Percentiles rank a stretch among this genome's conserved stretches.
phyloP scores from a whole-genome alignment of 1,284 basidiomycete genomes.

The Leucoagaricus sp. region DNA sequence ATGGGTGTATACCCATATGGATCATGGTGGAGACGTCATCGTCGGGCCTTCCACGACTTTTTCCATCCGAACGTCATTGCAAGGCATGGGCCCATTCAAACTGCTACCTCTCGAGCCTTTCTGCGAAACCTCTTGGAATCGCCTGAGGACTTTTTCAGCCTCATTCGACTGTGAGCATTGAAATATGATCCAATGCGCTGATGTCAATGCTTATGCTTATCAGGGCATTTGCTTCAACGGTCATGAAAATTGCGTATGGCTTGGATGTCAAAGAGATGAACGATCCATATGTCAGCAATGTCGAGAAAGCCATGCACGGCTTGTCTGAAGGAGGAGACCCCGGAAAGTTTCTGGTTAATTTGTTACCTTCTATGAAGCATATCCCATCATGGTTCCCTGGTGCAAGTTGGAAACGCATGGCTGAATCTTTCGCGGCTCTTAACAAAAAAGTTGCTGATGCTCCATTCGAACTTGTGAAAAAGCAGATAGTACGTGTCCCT shows the following conservation, averaged over 20 bases:
- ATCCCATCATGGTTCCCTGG: slow-evolving; percentile 15
- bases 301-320: slow-evolving; percentile 14
- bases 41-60: slow-evolving; percentile 16
- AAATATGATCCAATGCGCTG: not conserved
- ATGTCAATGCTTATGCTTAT: not conserved
- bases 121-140: not conserved
- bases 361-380: slow-evolving; percentile 8
- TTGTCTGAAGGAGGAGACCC: slow-evolving; percentile 4
- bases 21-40: slow-evolving; percentile 15
- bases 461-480: slow-evolving; percentile 7
- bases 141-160: slow-evolving; percentile 4
- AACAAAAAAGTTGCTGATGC: too few species aligned
- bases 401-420: slow-evolving; percentile 3
- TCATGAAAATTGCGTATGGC: slow-evolving; percentile 23
- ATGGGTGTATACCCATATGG: slow-evolving; percentile 17
- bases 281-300: slow-evolving; percentile 18
- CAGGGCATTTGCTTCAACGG: slow-evolving; percentile 14
- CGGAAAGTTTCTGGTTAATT: slow-evolving; percentile 4
- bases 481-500: not conserved
- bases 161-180: not conserved
- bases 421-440: not conserved
- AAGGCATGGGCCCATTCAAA: slow-evolving; percentile 9
- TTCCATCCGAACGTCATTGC: not conserved
- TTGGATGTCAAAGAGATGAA: slow-evolving; percentile 17
- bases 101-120: not conserved